These are phyloP conservation scores for Setaria viridis DNA, from an alignment of 202 grass and related monocot species.

Conservation along the genomic window DNA sequence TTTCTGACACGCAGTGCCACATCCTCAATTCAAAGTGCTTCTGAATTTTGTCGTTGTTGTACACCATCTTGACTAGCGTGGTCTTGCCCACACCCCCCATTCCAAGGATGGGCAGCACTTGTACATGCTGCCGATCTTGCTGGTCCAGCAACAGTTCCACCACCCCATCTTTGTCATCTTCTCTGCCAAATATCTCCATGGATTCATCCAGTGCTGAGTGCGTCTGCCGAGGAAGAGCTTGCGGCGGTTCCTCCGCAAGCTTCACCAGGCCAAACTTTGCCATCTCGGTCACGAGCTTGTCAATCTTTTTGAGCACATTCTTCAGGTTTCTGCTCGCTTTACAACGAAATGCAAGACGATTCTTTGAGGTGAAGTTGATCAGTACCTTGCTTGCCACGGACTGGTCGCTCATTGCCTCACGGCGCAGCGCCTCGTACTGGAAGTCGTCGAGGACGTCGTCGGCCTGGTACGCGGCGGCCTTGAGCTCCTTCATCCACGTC, in stretches of 20 bases:
- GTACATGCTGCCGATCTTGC: neutral
- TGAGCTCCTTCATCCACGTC: constrained; percentile 33
- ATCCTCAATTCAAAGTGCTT: constrained; percentile 11
- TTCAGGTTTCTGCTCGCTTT: constrained; percentile 4
- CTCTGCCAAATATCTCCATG: neutral
- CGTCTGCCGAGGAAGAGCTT: neutral
- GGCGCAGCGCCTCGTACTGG: constrained; percentile 34
- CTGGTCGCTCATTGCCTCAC: neutral
- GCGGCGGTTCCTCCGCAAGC: rapidly evolving
- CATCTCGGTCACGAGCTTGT: neutral
- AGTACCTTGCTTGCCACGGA: neutral
- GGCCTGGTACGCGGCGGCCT: constrained; percentile 7
- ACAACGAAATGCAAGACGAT: neutral
- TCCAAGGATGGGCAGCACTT: constrained; percentile 23
- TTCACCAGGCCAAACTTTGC: neutral
- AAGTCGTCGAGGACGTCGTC: constrained; percentile 44
- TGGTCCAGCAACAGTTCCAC: neutral
- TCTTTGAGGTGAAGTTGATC: neutral
- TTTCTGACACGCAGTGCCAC: constrained; percentile 34
- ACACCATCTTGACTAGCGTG: constrained; percentile 40
- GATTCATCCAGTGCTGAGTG: neutral
- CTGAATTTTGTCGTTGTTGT: neutral
- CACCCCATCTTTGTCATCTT: neutral
- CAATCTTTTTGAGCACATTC: neutral
- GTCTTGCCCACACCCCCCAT: constrained; percentile 48